These are phyloP conservation scores for Suhomyces guaymorum DNA, from an alignment of 1,139 yeast species.

Conservation along the genomic window DNA sequence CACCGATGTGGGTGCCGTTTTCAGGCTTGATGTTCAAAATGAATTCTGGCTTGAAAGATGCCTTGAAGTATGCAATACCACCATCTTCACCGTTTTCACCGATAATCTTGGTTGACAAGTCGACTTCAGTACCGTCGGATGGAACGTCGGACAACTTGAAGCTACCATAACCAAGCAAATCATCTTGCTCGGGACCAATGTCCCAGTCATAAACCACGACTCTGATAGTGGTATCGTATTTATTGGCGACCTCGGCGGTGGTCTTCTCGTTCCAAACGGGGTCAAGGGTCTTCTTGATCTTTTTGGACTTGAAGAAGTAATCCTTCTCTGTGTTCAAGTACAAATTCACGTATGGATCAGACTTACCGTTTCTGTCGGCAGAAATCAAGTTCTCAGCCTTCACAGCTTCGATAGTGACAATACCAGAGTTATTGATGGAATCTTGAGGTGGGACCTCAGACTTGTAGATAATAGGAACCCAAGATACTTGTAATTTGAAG, in stretches of 20 bases:
- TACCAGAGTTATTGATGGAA: conserved; percentile 74
- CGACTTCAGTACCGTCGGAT: conserved; percentile 50
- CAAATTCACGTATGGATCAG: conserved; percentile 84
- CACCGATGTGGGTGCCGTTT: conserved; percentile 44
- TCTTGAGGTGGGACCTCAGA: conserved; percentile 71
- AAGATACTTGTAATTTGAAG: conserved; percentile 64
- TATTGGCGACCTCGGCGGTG: conserved; percentile 54
- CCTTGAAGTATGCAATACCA: conserved; percentile 62
- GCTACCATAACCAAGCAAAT: conserved; percentile 68
- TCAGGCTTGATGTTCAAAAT: conserved; percentile 49
- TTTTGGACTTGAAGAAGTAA: conserved; percentile 68
- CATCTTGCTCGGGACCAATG: conserved; percentile 83
- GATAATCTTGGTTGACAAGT: conserved; percentile 54
- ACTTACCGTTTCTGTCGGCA: conserved; percentile 86
- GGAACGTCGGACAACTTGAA: conserved; percentile 63
- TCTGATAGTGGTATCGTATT: conserved; percentile 59
- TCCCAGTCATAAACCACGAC: conserved; percentile 86
- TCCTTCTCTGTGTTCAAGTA: conserved; percentile 62
- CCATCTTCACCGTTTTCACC: conserved; percentile 58
- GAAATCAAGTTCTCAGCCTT: conserved; percentile 73
- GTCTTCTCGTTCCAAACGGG: conserved; percentile 82
- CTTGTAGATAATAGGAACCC: conserved; percentile 70
- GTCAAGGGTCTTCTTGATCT: conserved; percentile 78
- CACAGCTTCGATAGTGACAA: conserved; percentile 59
- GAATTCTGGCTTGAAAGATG: conserved; percentile 71